Conservation (phyloP, 2,329 filamentous ascomycete species). For the Sclerotinia sclerotiorum region DNA sequence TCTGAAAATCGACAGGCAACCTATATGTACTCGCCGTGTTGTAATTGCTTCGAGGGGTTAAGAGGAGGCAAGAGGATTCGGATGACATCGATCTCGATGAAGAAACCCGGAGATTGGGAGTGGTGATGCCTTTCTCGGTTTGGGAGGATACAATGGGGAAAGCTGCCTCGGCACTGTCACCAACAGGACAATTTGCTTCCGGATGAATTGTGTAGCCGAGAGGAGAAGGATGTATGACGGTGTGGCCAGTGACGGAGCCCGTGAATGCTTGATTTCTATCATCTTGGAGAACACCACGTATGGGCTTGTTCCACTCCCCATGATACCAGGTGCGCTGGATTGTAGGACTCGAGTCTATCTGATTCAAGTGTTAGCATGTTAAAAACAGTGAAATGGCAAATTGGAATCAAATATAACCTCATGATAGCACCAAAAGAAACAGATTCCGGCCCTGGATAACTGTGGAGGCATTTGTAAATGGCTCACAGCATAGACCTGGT, state of each 20-base stretch:
- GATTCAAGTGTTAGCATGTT: not conserved
- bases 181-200: not conserved
- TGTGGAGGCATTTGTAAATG: slow-evolving; percentile 6
- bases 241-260: not conserved
- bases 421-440: slow-evolving; percentile 10
- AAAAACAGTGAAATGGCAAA: too few species aligned
- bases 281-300: not conserved
- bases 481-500: not conserved
- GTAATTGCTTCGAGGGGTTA: not conserved
- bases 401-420: not conserved
- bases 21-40: not conserved
- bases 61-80: not conserved
- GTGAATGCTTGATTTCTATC: not conserved
- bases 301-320: not conserved
- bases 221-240: not conserved
- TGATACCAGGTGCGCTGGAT: slow-evolving; percentile 11
- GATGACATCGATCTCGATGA: not conserved
- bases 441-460: not conserved
- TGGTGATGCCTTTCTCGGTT: not conserved
- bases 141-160: not conserved
- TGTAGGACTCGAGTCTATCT: not conserved
- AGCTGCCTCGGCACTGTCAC: not conserved
- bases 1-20: not conserved
- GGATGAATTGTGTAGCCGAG: too few species aligned
- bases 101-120: not conserved